Conservation (phyloP, 2,329 filamentous ascomycete species). For the Periconia macrospinosa region DNA sequence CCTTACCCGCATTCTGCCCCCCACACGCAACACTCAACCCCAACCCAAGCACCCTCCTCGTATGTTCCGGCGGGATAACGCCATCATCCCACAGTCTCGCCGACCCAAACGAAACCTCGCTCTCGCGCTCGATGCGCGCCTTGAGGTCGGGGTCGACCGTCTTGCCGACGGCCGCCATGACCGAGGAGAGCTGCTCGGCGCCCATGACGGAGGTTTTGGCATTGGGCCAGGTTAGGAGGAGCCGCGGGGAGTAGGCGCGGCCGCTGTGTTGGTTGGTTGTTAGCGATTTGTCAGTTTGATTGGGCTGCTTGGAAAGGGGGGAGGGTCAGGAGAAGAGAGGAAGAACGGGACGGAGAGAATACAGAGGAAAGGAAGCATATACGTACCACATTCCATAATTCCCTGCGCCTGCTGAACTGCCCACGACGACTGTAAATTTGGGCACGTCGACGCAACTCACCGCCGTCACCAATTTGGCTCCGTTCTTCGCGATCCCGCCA, state of each 20-base stretch:
- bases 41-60: slow-evolving; percentile 52
- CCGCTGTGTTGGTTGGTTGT: slow-evolving; percentile 60
- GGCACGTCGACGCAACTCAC: slow-evolving; percentile 93
- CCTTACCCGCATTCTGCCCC: slow-evolving; percentile 29
- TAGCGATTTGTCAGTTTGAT: background rate
- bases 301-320: background rate
- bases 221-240: slow-evolving; percentile 97
- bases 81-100: slow-evolving; percentile 80
- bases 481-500: slow-evolving; percentile 96
- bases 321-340: background rate
- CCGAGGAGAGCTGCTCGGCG: slow-evolving; percentile 82
- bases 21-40: slow-evolving; percentile 51
- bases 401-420: slow-evolving; percentile 86
- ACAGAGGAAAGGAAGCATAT: slow-evolving; percentile 1
- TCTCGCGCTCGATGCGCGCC: slow-evolving; percentile 85
- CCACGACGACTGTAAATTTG: slow-evolving; percentile 97
- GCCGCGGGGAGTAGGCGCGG: slow-evolving; percentile 84
- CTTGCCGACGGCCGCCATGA: slow-evolving; percentile 94
- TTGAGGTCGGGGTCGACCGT: slow-evolving; percentile 78
- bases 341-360: background rate
- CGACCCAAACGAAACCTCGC: slow-evolving; percentile 83
- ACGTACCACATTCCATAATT: slow-evolving; percentile 94
- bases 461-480: slow-evolving; percentile 93
- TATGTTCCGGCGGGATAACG: slow-evolving; percentile 54
- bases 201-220: slow-evolving; percentile 98